phyloP scores from a whole-genome alignment of 129 eudicot genomes.

The Apium graveolens region DNA sequence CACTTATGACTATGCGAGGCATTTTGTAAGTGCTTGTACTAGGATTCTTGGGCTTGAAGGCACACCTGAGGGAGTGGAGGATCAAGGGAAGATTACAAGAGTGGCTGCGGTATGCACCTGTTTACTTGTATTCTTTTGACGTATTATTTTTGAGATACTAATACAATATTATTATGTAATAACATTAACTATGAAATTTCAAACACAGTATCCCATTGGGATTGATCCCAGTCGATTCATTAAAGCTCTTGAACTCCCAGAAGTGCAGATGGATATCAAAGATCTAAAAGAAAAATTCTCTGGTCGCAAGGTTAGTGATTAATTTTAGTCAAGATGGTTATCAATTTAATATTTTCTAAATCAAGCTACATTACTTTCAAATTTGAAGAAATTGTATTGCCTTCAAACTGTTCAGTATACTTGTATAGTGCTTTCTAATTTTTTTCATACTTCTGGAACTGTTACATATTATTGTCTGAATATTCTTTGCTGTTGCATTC shows the following conservation, averaged over 20 bases:
- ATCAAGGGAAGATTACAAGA: slow-evolving; percentile 80
- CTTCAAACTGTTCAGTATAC: neutral
- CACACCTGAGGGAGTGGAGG: slow-evolving; percentile 84
- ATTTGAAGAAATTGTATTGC: neutral
- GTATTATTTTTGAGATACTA: neutral
- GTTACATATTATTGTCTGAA: neutral
- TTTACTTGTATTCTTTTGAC: neutral
- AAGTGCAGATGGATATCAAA: slow-evolving; percentile 54
- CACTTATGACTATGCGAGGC: slow-evolving; percentile 82
- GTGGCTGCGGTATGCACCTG: slow-evolving; percentile 61
- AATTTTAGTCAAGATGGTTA: neutral
- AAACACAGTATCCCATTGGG: slow-evolving; percentile 78
- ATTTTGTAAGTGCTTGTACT: slow-evolving; percentile 84
- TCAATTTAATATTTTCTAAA: neutral
- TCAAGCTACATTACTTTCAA: neutral
- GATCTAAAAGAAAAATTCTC: slow-evolving; percentile 56
- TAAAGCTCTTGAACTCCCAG: slow-evolving; percentile 55
- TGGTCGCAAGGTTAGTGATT: slow-evolving; percentile 46
- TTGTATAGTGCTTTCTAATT: neutral
- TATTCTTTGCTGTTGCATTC: neutral
- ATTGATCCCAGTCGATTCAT: slow-evolving; percentile 77
- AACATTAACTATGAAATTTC: neutral
- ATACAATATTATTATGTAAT: neutral
- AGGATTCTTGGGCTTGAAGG: slow-evolving; percentile 87
- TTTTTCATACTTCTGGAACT: neutral